Evolutionary conservation across 441 rosid genomes (phyloP), one percentile per base, ranked within the genome.

Genomic region (Biscutella auriculata): DNA sequence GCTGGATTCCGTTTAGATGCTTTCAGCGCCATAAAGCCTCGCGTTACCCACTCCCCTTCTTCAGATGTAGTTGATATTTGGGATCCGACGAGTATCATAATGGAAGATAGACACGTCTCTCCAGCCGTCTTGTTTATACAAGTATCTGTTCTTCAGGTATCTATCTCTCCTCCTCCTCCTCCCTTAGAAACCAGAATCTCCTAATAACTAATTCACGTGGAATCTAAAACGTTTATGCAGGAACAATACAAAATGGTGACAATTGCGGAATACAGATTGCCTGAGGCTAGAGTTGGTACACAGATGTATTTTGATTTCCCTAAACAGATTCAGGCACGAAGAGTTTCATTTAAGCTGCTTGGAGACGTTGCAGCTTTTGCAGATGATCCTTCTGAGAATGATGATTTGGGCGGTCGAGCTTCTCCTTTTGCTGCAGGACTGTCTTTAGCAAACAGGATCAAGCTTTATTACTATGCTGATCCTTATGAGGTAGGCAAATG

Each of bases 401-500:
- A 81, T 68, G 99, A 83, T 32, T 64, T 76, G 5, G 59, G 80
- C 15, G 48, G 70, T 3, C 51, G 76, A 49, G 72, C 77, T 36
- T 55, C 76, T 10, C 68, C 76, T 14, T 64, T 82, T 71, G 95
- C 96, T 3, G 60, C 83, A 6, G 93, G 97, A 25, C 50, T 93
- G 61, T 85, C 99, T 6, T 71, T 89, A 62, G 67, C 80, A 13
- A 87, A 60, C 55, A 79, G 93, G 74, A 67, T 87, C 30, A 89
- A 89, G 79, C 67, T 85, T 21, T 85, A 82, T 65, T 79, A 93
- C 73, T 80, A 74, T 43, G 87, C 82, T 1, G 90, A 93, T 76
- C 91, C 95, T 19, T 75, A 76, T 19, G 97, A 93, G 46, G 79
- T 85, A 11, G 98, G 97, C 50, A 93, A 83, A 74, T 93, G 99